A percentile compares a stretch with the other conserved stretches of the same genome.
Evolutionary conservation across 495 filamentous ascomycete species (phyloP).

Genomic region (Glonium stellatum): DNA sequence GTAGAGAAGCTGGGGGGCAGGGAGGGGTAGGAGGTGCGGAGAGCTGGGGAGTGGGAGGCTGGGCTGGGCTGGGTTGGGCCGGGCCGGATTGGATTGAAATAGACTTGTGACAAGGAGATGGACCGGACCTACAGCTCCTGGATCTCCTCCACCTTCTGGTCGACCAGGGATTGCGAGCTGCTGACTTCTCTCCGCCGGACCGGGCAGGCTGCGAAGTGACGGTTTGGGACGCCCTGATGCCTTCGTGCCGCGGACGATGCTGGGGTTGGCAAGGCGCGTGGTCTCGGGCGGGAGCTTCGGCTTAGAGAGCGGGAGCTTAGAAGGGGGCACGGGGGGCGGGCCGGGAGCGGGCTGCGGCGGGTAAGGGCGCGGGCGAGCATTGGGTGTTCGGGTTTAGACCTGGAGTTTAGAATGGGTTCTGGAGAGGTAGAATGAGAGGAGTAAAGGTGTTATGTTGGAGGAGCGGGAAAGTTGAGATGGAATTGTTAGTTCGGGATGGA

Average conservation of each 20-base stretch:
- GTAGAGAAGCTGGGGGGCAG: background rate
- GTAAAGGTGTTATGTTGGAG: too few species aligned
- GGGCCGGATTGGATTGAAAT: too few species aligned
- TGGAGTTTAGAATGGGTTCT: too few species aligned
- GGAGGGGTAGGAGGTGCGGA: background rate
- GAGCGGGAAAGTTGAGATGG: background rate
- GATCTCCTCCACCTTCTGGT: constrained; percentile 41
- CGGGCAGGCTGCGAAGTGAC: background rate
- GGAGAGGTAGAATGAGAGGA: too few species aligned
- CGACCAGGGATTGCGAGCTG: constrained; percentile 30
- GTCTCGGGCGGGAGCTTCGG: background rate
- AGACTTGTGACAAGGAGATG: too few species aligned
- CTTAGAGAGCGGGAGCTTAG: background rate
- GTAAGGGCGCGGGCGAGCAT: constrained; percentile 18
- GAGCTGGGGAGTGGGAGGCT: constrained; percentile 2
- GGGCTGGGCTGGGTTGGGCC: background rate
- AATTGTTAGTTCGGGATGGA: too few species aligned
- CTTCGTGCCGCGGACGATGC: background rate
- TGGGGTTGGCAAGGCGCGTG: background rate
- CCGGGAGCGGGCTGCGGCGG: constrained; percentile 8
- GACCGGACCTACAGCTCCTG: constrained; percentile 35
- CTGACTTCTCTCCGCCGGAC: background rate
- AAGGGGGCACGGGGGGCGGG: background rate
- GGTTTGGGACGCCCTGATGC: background rate
- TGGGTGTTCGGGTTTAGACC: constrained; percentile 4